Percentiles rank a stretch among this genome's conserved stretches.
phyloP scores from a whole-genome alignment of 2,329 filamentous ascomycete species.

The Hymenoscyphus linearis region DNA sequence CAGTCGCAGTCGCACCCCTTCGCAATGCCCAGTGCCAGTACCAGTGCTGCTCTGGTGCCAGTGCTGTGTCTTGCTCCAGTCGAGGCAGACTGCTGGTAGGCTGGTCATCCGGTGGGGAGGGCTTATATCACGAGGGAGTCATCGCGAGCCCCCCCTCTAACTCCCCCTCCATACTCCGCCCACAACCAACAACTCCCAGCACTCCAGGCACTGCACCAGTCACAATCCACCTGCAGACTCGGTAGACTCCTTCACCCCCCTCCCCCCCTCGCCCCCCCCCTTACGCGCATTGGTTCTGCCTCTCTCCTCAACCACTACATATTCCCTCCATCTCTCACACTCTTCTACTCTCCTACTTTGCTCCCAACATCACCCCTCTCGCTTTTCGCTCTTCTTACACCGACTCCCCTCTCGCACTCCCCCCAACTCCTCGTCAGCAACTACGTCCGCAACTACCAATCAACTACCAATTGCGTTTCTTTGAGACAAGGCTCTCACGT shows the following conservation, averaged over 20 bases:
- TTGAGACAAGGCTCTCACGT: slow-evolving; percentile 9
- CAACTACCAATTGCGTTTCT: slow-evolving; percentile 14
- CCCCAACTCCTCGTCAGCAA: background rate
- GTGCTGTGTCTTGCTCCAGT: background rate
- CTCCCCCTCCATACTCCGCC: slow-evolving; percentile 1
- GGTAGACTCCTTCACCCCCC: background rate
- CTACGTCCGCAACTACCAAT: no score
- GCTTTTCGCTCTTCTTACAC: background rate
- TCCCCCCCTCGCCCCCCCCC: no score
- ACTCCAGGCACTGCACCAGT: slow-evolving; percentile 7
- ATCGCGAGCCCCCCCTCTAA: slow-evolving; percentile 1
- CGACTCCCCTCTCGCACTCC: background rate
- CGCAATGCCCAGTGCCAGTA: no score
- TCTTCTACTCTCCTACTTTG: slow-evolving; percentile 10
- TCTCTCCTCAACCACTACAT: slow-evolving; percentile 6
- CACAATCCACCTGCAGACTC: slow-evolving; percentile 5
- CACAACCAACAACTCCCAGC: no score
- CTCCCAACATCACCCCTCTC: background rate
- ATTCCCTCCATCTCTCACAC: slow-evolving; percentile 10
- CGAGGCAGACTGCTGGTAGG: background rate
- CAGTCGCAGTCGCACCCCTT: background rate
- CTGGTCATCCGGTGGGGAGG: slow-evolving; percentile 8
- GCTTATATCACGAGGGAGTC: slow-evolving; percentile 13
- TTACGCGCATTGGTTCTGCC: background rate
- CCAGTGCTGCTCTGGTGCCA: no score